Percentiles rank a stretch among this genome's conserved stretches.
Evolutionary conservation across 2,329 filamentous ascomycete species (phyloP).

Genomic region (Fusarium brachygibbosum): DNA sequence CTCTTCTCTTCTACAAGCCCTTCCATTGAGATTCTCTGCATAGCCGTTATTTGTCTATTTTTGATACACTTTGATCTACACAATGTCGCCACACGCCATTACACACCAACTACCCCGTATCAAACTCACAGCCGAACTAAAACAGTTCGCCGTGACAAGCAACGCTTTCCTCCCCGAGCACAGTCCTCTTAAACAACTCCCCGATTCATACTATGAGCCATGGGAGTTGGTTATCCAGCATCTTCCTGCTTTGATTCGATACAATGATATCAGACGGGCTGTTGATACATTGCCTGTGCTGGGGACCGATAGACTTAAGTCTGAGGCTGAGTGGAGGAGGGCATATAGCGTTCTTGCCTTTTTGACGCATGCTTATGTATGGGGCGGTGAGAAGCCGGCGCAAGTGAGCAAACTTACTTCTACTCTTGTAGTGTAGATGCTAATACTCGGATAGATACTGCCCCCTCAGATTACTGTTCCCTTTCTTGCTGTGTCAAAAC

Average conservation of each 20-base stretch:
- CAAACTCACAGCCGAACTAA: constrained; percentile 49
- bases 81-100: constrained; percentile 61
- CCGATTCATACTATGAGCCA: constrained; percentile 79
- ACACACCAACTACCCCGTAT: constrained; percentile 30
- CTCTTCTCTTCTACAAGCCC: constrained; percentile 1
- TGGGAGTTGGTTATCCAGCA: constrained; percentile 82
- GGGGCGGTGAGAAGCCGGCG: constrained; percentile 81
- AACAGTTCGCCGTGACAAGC: constrained; percentile 57
- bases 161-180: constrained; percentile 84
- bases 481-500: constrained; percentile 76
- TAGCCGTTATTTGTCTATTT: neutral
- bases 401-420: constrained; percentile 66
- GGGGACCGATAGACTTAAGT: constrained; percentile 72
- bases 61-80: neutral
- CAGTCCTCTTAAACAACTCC: constrained; percentile 74
- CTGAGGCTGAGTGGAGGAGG: constrained; percentile 81
- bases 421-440: neutral
- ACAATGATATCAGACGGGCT: constrained; percentile 69
- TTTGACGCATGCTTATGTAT: constrained; percentile 87
- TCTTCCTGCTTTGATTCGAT: constrained; percentile 75
- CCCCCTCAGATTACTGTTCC: constrained; percentile 84
- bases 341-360: constrained; percentile 85
- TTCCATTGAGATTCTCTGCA: neutral
- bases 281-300: constrained; percentile 78
- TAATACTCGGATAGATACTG: constrained; percentile 63